Percentiles rank a stretch among this genome's conserved stretches.
These are phyloP conservation scores for Tetragonia tetragonoides DNA, from an alignment of 148 eudicot genomes.

Conservation along the genomic window DNA sequence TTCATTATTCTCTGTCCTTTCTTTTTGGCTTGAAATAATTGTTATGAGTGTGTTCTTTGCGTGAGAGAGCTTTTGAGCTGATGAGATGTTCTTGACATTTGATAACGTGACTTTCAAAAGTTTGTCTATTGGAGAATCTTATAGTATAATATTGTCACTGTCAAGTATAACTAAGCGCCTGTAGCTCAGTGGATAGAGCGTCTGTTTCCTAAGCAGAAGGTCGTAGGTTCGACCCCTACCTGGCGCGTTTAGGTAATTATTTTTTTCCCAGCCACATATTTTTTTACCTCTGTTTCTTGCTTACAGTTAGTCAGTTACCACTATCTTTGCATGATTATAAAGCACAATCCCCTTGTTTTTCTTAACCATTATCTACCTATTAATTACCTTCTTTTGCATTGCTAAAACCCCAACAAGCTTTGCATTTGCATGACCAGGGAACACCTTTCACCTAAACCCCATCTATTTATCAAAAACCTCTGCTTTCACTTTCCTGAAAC, in stretches of 20 bases:
- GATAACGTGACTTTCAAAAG: too few species aligned
- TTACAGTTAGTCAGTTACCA: neutral
- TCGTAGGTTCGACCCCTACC: slow-evolving; percentile 43
- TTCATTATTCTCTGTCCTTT: neutral
- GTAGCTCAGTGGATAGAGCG: slow-evolving; percentile 39
- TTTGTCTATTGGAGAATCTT: too few species aligned
- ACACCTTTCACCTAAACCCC: neutral
- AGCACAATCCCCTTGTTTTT: neutral
- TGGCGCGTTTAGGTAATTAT: slow-evolving; percentile 15
- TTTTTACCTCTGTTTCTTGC: too few species aligned
- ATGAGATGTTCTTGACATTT: too few species aligned
- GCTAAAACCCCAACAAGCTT: neutral
- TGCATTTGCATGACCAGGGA: neutral
- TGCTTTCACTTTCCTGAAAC: neutral
- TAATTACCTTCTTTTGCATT: neutral
- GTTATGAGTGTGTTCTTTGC: too few species aligned
- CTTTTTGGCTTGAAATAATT: neutral
- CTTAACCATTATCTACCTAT: neutral
- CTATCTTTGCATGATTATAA: neutral
- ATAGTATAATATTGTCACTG: neutral
- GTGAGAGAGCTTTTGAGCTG: too few species aligned
- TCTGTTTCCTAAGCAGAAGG: slow-evolving; percentile 38
- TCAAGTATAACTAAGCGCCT: slow-evolving; percentile 11
- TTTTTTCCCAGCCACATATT: too few species aligned
- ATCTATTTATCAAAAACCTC: neutral